A percentile compares a stretch with the other conserved stretches of the same genome.
Evolutionary conservation across 2,329 filamentous ascomycete genomes (phyloP).

Genomic region (Trichoderma sp.): DNA sequence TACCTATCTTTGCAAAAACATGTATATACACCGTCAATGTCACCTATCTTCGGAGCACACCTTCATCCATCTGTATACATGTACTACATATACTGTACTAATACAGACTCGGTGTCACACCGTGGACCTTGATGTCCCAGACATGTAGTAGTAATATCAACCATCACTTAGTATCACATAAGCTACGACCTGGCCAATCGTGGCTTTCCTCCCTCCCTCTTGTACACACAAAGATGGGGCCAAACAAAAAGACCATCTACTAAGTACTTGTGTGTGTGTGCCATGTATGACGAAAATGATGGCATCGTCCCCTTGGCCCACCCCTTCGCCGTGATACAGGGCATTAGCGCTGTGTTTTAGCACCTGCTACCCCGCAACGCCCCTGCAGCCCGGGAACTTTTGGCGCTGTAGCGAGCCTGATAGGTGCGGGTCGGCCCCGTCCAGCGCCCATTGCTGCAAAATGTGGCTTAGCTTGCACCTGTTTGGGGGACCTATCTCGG

Average conservation of each 20-base stretch:
- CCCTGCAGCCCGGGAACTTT: constrained; percentile 14
- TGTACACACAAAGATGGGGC: too few species aligned
- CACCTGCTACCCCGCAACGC: constrained; percentile 7
- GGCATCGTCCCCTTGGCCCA: background rate
- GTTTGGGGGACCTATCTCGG: background rate
- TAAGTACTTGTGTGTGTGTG: background rate
- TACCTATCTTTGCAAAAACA: too few species aligned
- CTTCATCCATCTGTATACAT: too few species aligned
- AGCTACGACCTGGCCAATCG: background rate
- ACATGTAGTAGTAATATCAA: background rate
- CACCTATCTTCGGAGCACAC: too few species aligned
- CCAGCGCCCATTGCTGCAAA: constrained; percentile 4
- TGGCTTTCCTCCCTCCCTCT: background rate
- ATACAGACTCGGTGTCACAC: background rate
- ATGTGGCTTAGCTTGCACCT: background rate
- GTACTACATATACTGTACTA: too few species aligned
- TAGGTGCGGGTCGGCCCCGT: background rate
- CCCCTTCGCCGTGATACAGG: background rate
- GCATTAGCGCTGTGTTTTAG: background rate
- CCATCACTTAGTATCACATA: background rate
- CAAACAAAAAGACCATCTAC: background rate
- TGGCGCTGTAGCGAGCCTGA: background rate
- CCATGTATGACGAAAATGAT: constrained; percentile 12
- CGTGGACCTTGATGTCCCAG: background rate
- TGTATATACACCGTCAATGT: too few species aligned